Base-by-base conservation (phyloP, 805 yeast species). In the Ogataea paradorogensis region DNA sequence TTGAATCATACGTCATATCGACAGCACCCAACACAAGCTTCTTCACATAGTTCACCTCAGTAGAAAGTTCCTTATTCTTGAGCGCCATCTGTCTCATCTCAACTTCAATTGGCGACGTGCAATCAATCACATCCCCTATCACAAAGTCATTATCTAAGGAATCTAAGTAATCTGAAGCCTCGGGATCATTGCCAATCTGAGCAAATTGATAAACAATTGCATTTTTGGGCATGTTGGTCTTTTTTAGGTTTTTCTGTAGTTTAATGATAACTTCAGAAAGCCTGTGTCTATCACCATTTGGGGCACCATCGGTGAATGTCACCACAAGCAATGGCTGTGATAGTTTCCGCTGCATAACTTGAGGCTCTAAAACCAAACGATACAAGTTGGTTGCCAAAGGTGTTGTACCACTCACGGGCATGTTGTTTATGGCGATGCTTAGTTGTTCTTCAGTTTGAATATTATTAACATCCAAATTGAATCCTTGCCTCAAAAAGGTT, bases 51-150 rank as follows among this genome's bases (percentile, higher is more conserved):
- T 51, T 54, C 33, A 54, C 44, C 33, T 54, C 58, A n/a, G 46
- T 52, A 5, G 56, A 46, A 10, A 54, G 43, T 15, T 54, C 58
- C 9, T 26, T 29, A 29, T 46, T 48, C 27, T 51, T 52, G 15
- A 39, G 46, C 3, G 42, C 31, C 45, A 54, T 45, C 23, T 52
- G 56, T 15, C 42, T 27, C 44, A 54, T 35, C 32, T 54, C 58
- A 20, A 40, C 38, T 33, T 52, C 56, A 27, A 52, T 52, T 15
- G 57, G 48, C 4, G 58, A 52, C 2, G 58, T 54, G 33, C 56
- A 52, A 30, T 54, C 58, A 30, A 54, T 43, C 13, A 54, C 57
- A 36, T 54, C 56, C 28, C 58, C 58, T 32, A 53, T 45, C 2
- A 16, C 4, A 4, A 27, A 18, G 28, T 48, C 38, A 33, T 44